phyloP scores from a whole-genome alignment of 116 monocot species.

The Thalassia testudinum region DNA sequence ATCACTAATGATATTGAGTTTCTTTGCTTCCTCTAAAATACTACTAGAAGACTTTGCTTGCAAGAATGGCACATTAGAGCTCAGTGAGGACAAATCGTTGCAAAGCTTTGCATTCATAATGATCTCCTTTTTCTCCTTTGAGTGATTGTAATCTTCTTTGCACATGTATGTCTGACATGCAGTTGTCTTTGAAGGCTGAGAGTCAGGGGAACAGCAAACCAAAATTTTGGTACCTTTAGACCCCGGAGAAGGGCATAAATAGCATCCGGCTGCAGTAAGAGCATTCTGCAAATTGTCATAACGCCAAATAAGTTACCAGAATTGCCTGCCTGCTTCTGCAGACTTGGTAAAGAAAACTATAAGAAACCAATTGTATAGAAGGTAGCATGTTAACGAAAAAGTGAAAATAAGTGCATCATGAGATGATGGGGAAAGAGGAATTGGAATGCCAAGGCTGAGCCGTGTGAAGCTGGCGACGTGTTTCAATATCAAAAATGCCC shows the following conservation, averaged over 20 bases:
- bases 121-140: constrained; percentile 34
- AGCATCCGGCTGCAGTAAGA: constrained; percentile 88
- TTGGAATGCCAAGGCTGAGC: no score
- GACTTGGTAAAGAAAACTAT: no score
- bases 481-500: no score
- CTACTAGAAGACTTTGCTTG: constrained; percentile 27
- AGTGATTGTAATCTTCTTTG: constrained; percentile 4
- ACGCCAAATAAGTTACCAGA: no score
- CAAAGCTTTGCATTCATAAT: constrained; percentile 22
- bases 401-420: no score
- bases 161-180: constrained; percentile 11
- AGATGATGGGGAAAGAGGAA: no score
- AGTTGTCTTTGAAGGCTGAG: constrained; percentile 14
- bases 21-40: constrained; percentile 48
- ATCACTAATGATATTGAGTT: constrained; percentile 46
- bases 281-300: constrained; percentile 72
- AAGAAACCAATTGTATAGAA: no score
- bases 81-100: constrained; percentile 15
- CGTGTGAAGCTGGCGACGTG: no score
- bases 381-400: no score
- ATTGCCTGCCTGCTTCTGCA: no score
- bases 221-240: constrained; percentile 71
- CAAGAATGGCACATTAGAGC: constrained; percentile 25
- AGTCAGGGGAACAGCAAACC: constrained; percentile 39
- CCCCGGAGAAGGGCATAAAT: constrained; percentile 62